phyloP scores from a whole-genome alignment of 2,329 filamentous ascomycete species.

The Byssothecium circinans region DNA sequence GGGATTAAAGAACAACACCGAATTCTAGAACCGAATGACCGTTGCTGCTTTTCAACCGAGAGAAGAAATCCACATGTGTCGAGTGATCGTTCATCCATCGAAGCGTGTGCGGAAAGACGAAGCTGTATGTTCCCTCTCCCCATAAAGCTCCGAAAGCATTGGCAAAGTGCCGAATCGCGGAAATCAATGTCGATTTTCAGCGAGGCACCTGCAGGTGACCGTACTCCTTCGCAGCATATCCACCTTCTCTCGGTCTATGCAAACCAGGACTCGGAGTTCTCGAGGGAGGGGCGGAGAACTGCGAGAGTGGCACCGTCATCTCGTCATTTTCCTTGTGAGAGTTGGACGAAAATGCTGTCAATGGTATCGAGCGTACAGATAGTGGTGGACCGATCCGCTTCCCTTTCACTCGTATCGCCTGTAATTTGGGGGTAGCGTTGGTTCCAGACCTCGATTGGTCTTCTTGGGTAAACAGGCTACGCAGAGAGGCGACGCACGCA shows the following conservation, averaged over 20 bases:
- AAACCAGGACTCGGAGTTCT: background rate
- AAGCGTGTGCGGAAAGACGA: no score
- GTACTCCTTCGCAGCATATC: background rate
- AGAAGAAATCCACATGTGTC: no score
- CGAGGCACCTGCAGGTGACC: background rate
- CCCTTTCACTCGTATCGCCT: background rate
- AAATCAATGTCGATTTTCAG: background rate
- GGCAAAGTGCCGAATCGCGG: no score
- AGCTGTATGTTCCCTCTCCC: no score
- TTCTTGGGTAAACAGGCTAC: slow-evolving; percentile 8
- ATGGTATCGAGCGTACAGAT: background rate
- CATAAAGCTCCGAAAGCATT: no score
- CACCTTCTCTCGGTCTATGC: background rate
- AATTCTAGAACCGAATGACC: slow-evolving; percentile 6
- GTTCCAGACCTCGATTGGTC: background rate
- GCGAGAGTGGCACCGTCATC: slow-evolving; percentile 1
- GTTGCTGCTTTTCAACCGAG: no score
- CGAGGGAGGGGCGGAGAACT: background rate
- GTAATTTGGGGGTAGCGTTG: background rate
- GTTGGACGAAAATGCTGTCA: background rate
- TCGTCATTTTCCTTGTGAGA: background rate
- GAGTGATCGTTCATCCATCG: no score
- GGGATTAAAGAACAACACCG: slow-evolving; percentile 3
- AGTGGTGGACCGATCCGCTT: background rate
- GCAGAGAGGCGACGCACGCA: slow-evolving; percentile 7